Evolutionary conservation across 805 yeast species (phyloP).

Genomic region (Candida pseudofarinosa): DNA sequence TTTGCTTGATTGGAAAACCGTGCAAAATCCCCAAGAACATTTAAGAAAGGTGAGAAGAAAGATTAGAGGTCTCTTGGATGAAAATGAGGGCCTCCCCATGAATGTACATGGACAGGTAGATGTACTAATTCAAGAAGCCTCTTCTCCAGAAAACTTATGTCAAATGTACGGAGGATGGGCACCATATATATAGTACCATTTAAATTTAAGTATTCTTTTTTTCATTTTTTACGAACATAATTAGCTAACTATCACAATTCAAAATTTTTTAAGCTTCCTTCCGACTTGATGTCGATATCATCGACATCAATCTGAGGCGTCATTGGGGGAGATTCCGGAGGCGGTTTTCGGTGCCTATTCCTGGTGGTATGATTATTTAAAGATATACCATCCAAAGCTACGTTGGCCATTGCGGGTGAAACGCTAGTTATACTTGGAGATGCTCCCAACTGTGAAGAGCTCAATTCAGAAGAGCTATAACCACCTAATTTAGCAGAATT

Average conservation of each 20-base stretch:
- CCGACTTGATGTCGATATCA: neutral
- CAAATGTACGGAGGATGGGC: slow-evolving; percentile 95
- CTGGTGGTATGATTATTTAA: neutral
- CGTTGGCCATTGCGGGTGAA: neutral
- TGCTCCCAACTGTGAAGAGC: neutral
- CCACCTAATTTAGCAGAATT: slow-evolving; percentile 1
- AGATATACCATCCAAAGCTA: neutral
- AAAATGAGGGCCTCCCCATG: slow-evolving; percentile 78
- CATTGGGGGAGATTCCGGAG: slow-evolving; percentile 10
- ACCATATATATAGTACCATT: slow-evolving; percentile 26
- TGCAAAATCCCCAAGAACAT: slow-evolving; percentile 59
- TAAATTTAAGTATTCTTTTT: neutral
- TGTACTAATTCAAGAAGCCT: slow-evolving; percentile 77
- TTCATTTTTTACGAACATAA: neutral
- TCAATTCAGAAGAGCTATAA: neutral
- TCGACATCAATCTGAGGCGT: slow-evolving; percentile 1
- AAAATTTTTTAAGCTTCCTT: neutral
- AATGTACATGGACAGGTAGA: slow-evolving; percentile 94
- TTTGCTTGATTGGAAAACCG: slow-evolving; percentile 67
- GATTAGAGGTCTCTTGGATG: slow-evolving; percentile 74
- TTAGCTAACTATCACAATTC: neutral
- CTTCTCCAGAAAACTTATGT: slow-evolving; percentile 63
- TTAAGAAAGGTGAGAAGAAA: slow-evolving; percentile 70
- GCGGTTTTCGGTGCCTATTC: slow-evolving; percentile 12
- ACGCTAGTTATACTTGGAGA: slow-evolving; percentile 2